Evolutionary conservation across 2,329 filamentous ascomycete genomes (phyloP).

Genomic region (Cercospora berteroae): DNA sequence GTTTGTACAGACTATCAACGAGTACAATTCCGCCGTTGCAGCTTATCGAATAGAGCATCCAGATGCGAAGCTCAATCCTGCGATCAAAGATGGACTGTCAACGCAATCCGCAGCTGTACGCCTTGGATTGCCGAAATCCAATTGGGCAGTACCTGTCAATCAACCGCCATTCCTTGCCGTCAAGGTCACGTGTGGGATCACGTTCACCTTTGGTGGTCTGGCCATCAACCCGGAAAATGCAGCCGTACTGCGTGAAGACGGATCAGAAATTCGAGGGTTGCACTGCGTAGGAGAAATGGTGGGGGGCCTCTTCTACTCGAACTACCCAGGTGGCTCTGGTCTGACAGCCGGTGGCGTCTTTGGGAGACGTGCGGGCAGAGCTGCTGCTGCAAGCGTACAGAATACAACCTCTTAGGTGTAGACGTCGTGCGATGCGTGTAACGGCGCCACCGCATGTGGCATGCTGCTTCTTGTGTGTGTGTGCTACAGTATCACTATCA

Average conservation of each 20-base stretch:
- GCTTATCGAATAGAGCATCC: constrained; percentile 49
- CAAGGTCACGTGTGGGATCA: constrained; percentile 64
- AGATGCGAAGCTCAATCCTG: constrained; percentile 55
- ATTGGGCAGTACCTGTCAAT: constrained; percentile 63
- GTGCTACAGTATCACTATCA: neutral
- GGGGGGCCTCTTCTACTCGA: constrained; percentile 62
- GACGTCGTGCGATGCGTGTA: neutral
- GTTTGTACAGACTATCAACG: constrained; percentile 54
- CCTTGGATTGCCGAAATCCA: constrained; percentile 58
- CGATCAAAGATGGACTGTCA: constrained; percentile 60
- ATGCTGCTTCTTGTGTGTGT: neutral
- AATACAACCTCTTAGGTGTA: neutral
- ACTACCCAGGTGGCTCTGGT: constrained; percentile 63
- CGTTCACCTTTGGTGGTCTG: constrained; percentile 67
- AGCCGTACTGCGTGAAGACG: constrained; percentile 50
- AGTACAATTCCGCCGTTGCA: constrained; percentile 60
- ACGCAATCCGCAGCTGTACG: constrained; percentile 52
- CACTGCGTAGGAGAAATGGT: constrained; percentile 66
- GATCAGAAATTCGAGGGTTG: constrained; percentile 52
- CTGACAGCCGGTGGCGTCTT: constrained; percentile 60
- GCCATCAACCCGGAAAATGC: constrained; percentile 56
- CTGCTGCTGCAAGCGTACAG: constrained; percentile 29
- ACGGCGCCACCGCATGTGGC: constrained; percentile 1
- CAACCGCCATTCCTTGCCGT: constrained; percentile 61
- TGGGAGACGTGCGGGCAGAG: constrained; percentile 46